These are phyloP conservation scores for Hymenoscyphus albidus DNA, from an alignment of 2,329 filamentous ascomycete species.

Conservation along the genomic window DNA sequence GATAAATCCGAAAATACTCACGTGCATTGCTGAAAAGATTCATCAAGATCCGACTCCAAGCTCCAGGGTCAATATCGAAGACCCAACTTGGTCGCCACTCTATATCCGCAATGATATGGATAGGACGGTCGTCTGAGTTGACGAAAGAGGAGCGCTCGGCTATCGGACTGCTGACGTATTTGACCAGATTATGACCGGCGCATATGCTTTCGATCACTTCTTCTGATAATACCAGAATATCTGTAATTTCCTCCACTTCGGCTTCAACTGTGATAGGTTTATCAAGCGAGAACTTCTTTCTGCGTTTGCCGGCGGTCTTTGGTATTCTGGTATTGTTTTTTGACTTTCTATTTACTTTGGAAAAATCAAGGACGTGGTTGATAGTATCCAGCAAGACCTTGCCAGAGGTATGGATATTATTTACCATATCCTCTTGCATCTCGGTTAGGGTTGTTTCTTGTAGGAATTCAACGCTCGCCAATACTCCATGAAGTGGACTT, in stretches of 20 bases:
- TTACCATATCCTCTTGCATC: conserved; percentile 43
- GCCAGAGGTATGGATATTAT: conserved; percentile 49
- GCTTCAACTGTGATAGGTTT: conserved; percentile 16
- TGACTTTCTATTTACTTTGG: conserved; percentile 46
- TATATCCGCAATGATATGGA: conserved; percentile 51
- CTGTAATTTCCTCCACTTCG: conserved; percentile 23
- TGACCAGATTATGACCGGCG: conserved; percentile 28
- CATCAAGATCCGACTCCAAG: conserved; percentile 51
- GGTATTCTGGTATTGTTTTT: conserved; percentile 25
- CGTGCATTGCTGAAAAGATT: conserved; percentile 57
- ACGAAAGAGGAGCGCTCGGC: conserved; percentile 21
- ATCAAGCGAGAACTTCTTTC: conserved; percentile 13
- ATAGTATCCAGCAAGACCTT: conserved; percentile 51
- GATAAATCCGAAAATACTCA: too few relatives aligned
- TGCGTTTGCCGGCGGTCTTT: conserved; percentile 15
- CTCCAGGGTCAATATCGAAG: conserved; percentile 53
- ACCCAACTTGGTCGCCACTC: conserved; percentile 46
- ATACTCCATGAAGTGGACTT: conserved; percentile 57
- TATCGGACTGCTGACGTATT: conserved; percentile 25
- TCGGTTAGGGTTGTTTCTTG: conserved; percentile 47
- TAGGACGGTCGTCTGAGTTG: conserved; percentile 12
- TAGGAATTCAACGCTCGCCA: conserved; percentile 51
- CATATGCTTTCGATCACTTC: conserved; percentile 35
- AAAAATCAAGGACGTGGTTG: conserved; percentile 51
- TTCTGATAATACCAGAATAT: conserved; percentile 30